Percentiles rank a stretch among this genome's conserved stretches.
phyloP scores from a whole-genome alignment of 257 asterid genomes.

The Galeopsis tetrahit region DNA sequence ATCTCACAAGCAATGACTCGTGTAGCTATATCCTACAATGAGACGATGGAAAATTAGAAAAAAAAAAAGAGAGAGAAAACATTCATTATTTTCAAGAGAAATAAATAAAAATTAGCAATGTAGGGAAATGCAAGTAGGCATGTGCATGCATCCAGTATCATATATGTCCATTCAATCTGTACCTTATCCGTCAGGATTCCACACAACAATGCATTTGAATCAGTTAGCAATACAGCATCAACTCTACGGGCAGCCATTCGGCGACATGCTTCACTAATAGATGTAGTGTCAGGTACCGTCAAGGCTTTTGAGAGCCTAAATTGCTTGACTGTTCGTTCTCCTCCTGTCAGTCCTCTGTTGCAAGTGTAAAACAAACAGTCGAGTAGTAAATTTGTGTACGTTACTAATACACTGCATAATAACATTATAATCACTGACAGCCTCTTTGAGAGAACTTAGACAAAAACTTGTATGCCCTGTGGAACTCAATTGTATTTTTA shows the following conservation, averaged over 20 bases:
- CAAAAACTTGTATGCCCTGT: no score
- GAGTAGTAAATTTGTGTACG: not conserved
- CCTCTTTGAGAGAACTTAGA: no score
- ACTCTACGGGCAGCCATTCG: constrained; percentile 98
- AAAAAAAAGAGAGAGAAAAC: not conserved
- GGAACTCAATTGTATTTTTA: no score
- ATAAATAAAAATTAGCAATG: constrained; percentile 13
- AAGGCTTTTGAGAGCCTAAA: constrained; percentile 90
- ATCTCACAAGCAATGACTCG: constrained; percentile 88
- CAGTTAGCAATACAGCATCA: constrained; percentile 95
- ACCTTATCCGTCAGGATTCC: constrained; percentile 99
- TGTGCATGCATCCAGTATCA: constrained; percentile 13
- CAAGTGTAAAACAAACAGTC: constrained; percentile 24
- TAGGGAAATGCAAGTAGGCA: constrained; percentile 18
- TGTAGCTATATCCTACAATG: constrained; percentile 79
- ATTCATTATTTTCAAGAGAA: constrained; percentile 21
- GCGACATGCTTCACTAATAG: constrained; percentile 84
- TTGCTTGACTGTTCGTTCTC: constrained; percentile 96
- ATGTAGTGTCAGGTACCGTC: constrained; percentile 90
- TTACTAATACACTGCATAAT: not conserved
- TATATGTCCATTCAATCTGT: constrained; percentile 31
- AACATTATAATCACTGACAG: no score
- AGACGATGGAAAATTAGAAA: constrained; percentile 15
- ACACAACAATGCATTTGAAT: constrained; percentile 90
- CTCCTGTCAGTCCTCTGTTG: constrained; percentile 88